Conservation (phyloP, 2,329 filamentous ascomycete species). For the Colletotrichum truncatum region DNA sequence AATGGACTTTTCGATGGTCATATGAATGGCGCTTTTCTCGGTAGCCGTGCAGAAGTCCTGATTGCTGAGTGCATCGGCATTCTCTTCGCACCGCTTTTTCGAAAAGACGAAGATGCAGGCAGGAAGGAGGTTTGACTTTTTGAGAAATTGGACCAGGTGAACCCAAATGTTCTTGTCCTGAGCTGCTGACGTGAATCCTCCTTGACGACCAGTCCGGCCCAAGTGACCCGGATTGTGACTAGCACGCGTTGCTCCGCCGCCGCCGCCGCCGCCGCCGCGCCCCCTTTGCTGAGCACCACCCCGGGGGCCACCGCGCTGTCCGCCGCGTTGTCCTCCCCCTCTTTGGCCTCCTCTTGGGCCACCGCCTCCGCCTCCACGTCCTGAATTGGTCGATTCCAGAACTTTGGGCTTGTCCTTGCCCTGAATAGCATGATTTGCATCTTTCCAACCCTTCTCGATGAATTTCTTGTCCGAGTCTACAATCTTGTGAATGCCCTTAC, state of each 20-base stretch:
- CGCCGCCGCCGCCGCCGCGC: too few relatives aligned
- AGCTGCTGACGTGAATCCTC: conserved; percentile 86
- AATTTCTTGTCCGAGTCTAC: conserved; percentile 94
- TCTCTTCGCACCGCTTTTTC: conserved; percentile 97
- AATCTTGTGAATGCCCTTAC: conserved; percentile 92
- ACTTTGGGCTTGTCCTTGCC: conserved; percentile 81
- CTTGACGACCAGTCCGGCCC: conserved; percentile 84
- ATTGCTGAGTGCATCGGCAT: conserved; percentile 93
- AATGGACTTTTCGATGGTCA: conserved; percentile 96
- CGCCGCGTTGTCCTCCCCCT: conserved; percentile 49
- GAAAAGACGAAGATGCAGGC: conserved; percentile 99
- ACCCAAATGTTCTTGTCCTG: conserved; percentile 99
- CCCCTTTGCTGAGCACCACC: conserved; percentile 64
- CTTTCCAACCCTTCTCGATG: conserved; percentile 92
- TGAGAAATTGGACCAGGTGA: conserved; percentile 89
- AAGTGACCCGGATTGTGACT: conserved; percentile 82
- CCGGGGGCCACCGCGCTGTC: conserved; percentile 57
- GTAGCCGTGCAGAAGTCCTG: conserved; percentile 92
- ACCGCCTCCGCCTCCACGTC: conserved; percentile 44
- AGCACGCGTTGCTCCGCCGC: conserved; percentile 66
- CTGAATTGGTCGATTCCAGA: conserved; percentile 43
- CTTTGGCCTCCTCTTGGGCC: conserved; percentile 45
- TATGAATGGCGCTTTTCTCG: conserved; percentile 97
- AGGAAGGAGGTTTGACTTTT: conserved; percentile 86
- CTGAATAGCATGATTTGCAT: conserved; percentile 83